Evolutionary conservation across 2,329 filamentous ascomycete genomes (phyloP).

Genomic region (Apiospora aurea): DNA sequence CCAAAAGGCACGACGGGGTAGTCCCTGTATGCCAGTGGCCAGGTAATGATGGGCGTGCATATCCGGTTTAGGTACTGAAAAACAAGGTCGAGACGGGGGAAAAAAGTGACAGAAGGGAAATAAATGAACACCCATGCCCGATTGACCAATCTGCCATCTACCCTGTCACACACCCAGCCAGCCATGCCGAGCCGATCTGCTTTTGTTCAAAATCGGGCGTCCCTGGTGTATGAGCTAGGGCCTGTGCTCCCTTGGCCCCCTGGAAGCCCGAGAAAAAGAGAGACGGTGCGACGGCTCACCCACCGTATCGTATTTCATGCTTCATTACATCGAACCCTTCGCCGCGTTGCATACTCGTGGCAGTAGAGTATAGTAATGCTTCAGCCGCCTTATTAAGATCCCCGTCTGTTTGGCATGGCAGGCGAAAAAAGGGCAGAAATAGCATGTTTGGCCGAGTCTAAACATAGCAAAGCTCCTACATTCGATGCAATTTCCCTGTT

Average conservation of each 20-base stretch:
- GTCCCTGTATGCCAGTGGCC: background rate
- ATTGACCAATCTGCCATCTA: background rate
- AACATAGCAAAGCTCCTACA: background rate
- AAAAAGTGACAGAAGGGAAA: background rate
- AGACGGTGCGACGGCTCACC: conserved; percentile 15
- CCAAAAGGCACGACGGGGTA: background rate
- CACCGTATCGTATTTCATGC: background rate
- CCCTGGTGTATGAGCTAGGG: background rate
- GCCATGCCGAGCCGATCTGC: conserved; percentile 3
- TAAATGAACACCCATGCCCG: background rate
- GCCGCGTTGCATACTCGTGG: background rate
- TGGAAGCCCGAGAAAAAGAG: background rate
- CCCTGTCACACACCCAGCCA: background rate
- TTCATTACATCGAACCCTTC: conserved; percentile 1
- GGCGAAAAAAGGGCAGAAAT: background rate
- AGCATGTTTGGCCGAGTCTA: background rate
- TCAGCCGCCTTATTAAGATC: background rate
- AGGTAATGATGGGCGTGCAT: background rate
- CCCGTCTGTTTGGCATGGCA: too few species aligned
- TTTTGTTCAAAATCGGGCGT: background rate
- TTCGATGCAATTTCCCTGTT: background rate
- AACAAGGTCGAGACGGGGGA: background rate
- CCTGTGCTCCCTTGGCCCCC: background rate
- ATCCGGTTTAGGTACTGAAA: background rate
- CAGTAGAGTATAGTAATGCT: background rate